A percentile compares a stretch with the other conserved stretches of the same genome.
Evolutionary conservation across 2,329 filamentous ascomycete species (phyloP).

Genomic region (Pseudonectria buxi): DNA sequence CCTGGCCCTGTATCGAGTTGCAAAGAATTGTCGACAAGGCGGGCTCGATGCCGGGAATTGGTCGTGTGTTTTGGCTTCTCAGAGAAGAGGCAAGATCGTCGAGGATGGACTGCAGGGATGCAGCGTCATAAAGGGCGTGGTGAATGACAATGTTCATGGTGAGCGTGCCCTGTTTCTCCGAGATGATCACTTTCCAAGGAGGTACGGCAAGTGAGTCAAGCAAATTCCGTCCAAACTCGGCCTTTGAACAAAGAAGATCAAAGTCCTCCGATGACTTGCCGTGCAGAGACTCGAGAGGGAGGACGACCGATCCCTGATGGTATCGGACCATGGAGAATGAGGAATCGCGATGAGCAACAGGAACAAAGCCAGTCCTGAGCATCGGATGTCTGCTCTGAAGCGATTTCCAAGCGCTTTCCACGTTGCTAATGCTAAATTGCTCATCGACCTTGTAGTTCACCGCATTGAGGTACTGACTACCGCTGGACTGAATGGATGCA

Average conservation of each 20-base stretch:
- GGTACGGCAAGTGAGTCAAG: slow-evolving; percentile 43
- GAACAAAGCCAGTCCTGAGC: slow-evolving; percentile 66
- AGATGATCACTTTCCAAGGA: slow-evolving; percentile 56
- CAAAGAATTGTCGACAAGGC: slow-evolving; percentile 38
- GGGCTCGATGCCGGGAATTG: slow-evolving; percentile 22
- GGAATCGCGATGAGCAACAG: slow-evolving; percentile 50
- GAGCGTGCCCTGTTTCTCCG: slow-evolving; percentile 18
- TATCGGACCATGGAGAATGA: slow-evolving; percentile 74
- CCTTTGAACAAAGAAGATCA: slow-evolving; percentile 32
- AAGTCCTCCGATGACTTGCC: slow-evolving; percentile 12
- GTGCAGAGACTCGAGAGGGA: slow-evolving; percentile 9
- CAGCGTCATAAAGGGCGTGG: slow-evolving; percentile 81
- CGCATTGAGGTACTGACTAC: slow-evolving; percentile 69
- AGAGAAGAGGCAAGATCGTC: slow-evolving; percentile 42
- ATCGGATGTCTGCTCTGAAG: slow-evolving; percentile 57
- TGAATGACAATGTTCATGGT: slow-evolving; percentile 52
- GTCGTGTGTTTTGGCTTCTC: slow-evolving; percentile 6
- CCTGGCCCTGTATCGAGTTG: slow-evolving; percentile 19
- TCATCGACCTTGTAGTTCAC: slow-evolving; percentile 47
- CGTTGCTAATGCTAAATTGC: slow-evolving; percentile 27
- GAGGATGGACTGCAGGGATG: slow-evolving; percentile 62
- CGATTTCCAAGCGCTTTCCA: slow-evolving; percentile 54
- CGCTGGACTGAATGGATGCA: slow-evolving; percentile 62
- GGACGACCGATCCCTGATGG: slow-evolving; percentile 4
- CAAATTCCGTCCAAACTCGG: slow-evolving; percentile 24